These are phyloP conservation scores for Saccharum spontaneum DNA, from an alignment of 176 grass and related monocot species.

Conservation along the genomic window DNA sequence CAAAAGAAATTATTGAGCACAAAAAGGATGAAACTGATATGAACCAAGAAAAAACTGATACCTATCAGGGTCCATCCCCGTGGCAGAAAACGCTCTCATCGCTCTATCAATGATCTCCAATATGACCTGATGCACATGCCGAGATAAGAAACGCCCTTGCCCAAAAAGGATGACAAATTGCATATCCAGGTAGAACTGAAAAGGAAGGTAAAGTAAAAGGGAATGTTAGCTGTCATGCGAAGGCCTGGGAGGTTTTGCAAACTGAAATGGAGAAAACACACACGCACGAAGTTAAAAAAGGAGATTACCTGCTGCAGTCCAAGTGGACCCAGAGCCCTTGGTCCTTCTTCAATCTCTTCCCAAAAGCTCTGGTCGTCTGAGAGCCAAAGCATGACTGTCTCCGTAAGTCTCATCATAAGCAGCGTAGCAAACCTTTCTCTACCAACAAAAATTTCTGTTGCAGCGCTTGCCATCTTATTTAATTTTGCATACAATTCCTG, in stretches of 20 bases:
- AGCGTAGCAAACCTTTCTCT: slow-evolving; percentile 90
- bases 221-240: background rate
- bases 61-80: slow-evolving; percentile 88
- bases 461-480: slow-evolving; percentile 71
- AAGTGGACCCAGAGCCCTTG: slow-evolving; percentile 60
- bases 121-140: slow-evolving; percentile 83
- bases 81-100: slow-evolving; percentile 78
- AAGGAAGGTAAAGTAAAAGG: slow-evolving; percentile 9
- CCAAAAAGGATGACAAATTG: slow-evolving; percentile 88
- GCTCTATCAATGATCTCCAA: slow-evolving; percentile 69
- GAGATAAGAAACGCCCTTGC: slow-evolving; percentile 83
- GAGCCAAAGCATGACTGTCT: slow-evolving; percentile 85
- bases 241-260: background rate
- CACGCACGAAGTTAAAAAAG: background rate
- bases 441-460: slow-evolving; percentile 87
- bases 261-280: background rate
- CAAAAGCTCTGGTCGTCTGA: slow-evolving; percentile 82
- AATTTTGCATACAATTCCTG: slow-evolving; percentile 92
- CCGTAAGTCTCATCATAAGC: slow-evolving; percentile 94
- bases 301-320: slow-evolving; percentile 79
- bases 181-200: slow-evolving; percentile 98
- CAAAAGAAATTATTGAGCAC: background rate
- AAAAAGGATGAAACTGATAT: background rate
- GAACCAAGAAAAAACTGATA: slow-evolving; percentile 13
- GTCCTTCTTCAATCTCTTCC: slow-evolving; percentile 91